Evolutionary conservation across 129 eudicot genomes (phyloP), one percentile per base, ranked within the genome.

Genomic region (Kitagawia praeruptora): DNA sequence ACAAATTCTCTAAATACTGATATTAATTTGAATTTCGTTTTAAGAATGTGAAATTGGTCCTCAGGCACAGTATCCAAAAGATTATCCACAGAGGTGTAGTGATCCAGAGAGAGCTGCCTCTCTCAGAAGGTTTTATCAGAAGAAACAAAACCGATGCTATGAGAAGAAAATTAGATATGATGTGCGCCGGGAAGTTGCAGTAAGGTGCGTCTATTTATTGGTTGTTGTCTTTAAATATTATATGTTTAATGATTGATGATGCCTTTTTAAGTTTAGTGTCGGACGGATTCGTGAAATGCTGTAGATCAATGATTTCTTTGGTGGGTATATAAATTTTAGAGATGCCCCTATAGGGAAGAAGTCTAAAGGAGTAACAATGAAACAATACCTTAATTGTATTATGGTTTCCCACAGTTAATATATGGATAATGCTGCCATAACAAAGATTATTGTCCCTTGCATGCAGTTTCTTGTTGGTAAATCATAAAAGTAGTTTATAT

Each of bases 111-210:
- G 98, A 82, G 91, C 81, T 27, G 93, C 95, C 51, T 89, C 88
- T 71, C 76, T 93, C 37, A 75, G 81, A 69, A 85, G 93, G 71
- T 93, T 89, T 64, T 87, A 86, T 31, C 86, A 84, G 77, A 93
- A 93, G 86, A 89, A 91, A 81, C 87, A 90, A 70, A 84, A 85
- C 39, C 88, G 98, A 25, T 87, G 92, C 83, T 93, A 77, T 78
- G 92, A 93, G 72, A 93, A 90, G 83, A 90, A 87, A 83, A 90
- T 93, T 70, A 86, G 92, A 83, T 93, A 93, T 58, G 81, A 83
- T 82, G 92, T 93, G 46, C 98, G 96, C 21, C 91, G 85, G 70
- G 89, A 89, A 84, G 96, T 89, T 78, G 98, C 98, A 51, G 75
- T 79, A 34, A 89, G 93, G 97, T 91, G 82, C 48, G 66, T 25